Evolutionary conservation across 2,329 filamentous ascomycete genomes (phyloP), one percentile per base, ranked within the genome.

Genomic region (Penicillium psychrosexuale): DNA sequence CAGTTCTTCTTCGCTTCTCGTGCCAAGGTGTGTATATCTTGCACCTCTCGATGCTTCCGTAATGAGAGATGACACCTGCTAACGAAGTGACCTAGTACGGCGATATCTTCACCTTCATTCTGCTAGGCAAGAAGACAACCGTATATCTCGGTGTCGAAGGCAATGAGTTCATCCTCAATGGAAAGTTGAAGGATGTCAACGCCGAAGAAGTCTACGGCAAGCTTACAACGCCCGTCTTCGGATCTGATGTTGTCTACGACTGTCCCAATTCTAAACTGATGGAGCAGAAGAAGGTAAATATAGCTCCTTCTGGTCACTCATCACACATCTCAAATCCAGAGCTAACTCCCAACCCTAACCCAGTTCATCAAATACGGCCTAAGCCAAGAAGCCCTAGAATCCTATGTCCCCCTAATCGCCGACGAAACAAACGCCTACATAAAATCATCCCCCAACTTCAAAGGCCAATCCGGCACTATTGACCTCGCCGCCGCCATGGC

Each of bases 241-340:
- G 91, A 60, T 86, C 85, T 60, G 90, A 91, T 72, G 90, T 95
- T 27, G 88, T 95, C 39, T 96, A 96, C 69, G 91, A 96, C 73
- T 95, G 90, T 75, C 90, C 91, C 31, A 95, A 95, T 68, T 82
- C 89, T 53, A 96, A 95, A 78, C 82, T 96, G 68, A 95, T 96
- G 90, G 91, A 96, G 78, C 91, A 96, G 80, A 96, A 96, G 80
- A 94, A 94, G 83, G 87, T 90, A n/a, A n/a, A n/a, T n/a, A 51
- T 22, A 37, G 1, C n/a, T n/a, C 9, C 30, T 28, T 40, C 31
- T 8, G 1, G 1, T 12, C 3, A n/a, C 4, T 8, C 22, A 4
- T 9, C 3, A 13, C 5, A 8, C 7, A 13, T 27, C 3, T 9
- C 0, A 2, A n/a, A 31, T 13, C 37, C 24, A 15, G 13, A 28